These are phyloP conservation scores for Chalciporus sp. DNA, from an alignment of 1,284 basidiomycete genomes.

Conservation along the genomic window DNA sequence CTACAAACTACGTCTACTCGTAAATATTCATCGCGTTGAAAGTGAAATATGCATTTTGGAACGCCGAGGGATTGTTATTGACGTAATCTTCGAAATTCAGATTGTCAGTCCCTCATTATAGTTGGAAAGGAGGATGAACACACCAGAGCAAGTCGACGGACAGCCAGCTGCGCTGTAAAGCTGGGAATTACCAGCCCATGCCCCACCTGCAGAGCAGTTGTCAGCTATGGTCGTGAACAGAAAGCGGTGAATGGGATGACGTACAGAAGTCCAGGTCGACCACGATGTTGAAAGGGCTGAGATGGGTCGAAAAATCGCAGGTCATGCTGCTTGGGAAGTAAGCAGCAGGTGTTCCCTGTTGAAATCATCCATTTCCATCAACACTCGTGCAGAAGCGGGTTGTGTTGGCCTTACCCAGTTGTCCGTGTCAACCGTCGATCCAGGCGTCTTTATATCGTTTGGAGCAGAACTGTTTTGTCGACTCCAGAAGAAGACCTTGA, in stretches of 20 bases:
- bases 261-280: conserved; percentile 29
- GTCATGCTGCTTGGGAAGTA: conserved; percentile 23
- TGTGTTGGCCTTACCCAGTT: conserved; percentile 23
- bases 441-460: conserved; percentile 17
- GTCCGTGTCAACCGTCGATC: conserved; percentile 20
- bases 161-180: conserved; percentile 35
- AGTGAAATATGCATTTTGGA: conserved; percentile 23
- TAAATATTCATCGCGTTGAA: conserved; percentile 24
- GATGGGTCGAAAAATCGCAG: conserved; percentile 23
- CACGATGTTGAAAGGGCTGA: conserved; percentile 24
- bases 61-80: conserved; percentile 17
- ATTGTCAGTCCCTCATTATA: no score
- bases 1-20: conserved; percentile 9
- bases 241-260: background rate
- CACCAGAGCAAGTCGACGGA: conserved; percentile 36
- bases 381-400: background rate
- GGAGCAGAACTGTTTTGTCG: conserved; percentile 17
- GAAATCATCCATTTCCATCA: background rate
- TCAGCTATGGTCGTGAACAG: background rate
- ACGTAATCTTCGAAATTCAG: conserved; percentile 11
- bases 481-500: conserved; percentile 30
- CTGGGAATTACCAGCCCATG: conserved; percentile 40
- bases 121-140: conserved; percentile 13
- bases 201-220: conserved; percentile 33
- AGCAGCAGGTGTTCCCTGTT: conserved; percentile 23